These are phyloP conservation scores for Synchytrium microbalum DNA, from an alignment of 371 early-diverging fungal genomes.

Conservation along the genomic window DNA sequence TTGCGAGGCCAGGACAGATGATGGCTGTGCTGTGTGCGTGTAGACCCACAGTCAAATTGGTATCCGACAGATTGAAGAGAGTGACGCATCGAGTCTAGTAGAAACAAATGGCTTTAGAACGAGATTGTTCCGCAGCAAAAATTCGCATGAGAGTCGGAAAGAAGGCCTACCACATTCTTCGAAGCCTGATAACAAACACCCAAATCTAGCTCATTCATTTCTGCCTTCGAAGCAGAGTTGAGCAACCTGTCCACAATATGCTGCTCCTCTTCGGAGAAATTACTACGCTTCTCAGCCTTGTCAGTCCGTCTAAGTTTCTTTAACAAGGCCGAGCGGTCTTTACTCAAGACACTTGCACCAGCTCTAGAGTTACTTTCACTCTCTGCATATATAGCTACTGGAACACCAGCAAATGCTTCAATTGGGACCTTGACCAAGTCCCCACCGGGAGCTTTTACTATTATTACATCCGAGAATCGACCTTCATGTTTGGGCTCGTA, in stretches of 20 bases:
- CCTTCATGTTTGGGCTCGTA: conserved; percentile 44
- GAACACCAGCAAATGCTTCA: conserved; percentile 42
- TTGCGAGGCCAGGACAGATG: conserved; percentile 33
- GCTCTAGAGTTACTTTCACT: conserved; percentile 28
- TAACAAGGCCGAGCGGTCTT: conserved; percentile 44
- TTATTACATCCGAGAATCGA: conserved; percentile 28
- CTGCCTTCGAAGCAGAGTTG: background rate
- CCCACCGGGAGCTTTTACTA: conserved; percentile 47
- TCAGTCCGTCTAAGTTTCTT: conserved; percentile 28
- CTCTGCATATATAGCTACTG: conserved; percentile 45
- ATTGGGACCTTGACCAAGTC: conserved; percentile 34
- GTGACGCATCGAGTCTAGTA: conserved; percentile 36
- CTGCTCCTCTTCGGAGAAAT: conserved; percentile 21
- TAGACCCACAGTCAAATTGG: conserved; percentile 33
- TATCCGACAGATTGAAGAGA: conserved; percentile 40
- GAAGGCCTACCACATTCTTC: background rate
- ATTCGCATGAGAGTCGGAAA: no score
- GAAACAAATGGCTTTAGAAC: no score
- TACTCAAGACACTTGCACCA: conserved; percentile 35
- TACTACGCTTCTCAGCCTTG: conserved; percentile 17
- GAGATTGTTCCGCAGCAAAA: no score
- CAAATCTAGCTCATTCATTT: conserved; percentile 44
- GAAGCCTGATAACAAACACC: conserved; percentile 31
- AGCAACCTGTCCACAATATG: background rate
- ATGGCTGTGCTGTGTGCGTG: conserved; percentile 33